Evolutionary conservation across 75 land plant species (phyloP), one percentile per base, ranked within the genome.

Genomic region (Isoetes taiwanensis): DNA sequence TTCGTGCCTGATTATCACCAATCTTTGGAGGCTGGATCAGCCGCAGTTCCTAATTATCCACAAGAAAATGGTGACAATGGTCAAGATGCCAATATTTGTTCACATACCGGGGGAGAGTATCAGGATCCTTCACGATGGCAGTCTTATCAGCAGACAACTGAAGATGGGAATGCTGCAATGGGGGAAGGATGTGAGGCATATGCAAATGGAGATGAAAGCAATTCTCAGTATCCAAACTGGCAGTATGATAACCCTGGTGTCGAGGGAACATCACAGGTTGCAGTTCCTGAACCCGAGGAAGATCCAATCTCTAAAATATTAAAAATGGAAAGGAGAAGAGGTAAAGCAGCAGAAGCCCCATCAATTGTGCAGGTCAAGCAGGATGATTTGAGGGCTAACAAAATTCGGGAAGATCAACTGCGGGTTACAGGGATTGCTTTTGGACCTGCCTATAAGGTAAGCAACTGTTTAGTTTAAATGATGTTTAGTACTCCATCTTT

Each of bases 381-480:
- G 64, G 89, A 77, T 46, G 90, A 93, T 56, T 69, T 93, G 67
- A 81, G 86, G 43, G 68, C 63, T 28, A 74, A 80, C 32, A 68
- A 77, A 43, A 72, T 86, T 4, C 73, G 95, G 52, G 78, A 87
- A 65, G 96, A 87, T 62, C 80, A 86, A 68, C 65, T 65, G 24
- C 95, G 80, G 46, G 4, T 71, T 31, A 93, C 98, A 32, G 94
- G 97, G 19, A 80, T 83, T 42, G 97, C 97, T n/a, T 93, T 93
- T 57, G 98, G 98, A 23, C 94, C 98, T 20, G 56, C 90, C 39
- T 84, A 87, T 58, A 72, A 77, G 85, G 98, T 93, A 69, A 23
- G 43, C 29, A 34, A n/a, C n/a, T n/a, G n/a, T n/a, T n/a, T n/a
- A n/a, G n/a, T n/a, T n/a, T n/a, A n/a, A n/a, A n/a, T n/a, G n/a